Evolutionary conservation across 2,329 filamentous ascomycete genomes (phyloP).

Genomic region (Elsinoe perseae): DNA sequence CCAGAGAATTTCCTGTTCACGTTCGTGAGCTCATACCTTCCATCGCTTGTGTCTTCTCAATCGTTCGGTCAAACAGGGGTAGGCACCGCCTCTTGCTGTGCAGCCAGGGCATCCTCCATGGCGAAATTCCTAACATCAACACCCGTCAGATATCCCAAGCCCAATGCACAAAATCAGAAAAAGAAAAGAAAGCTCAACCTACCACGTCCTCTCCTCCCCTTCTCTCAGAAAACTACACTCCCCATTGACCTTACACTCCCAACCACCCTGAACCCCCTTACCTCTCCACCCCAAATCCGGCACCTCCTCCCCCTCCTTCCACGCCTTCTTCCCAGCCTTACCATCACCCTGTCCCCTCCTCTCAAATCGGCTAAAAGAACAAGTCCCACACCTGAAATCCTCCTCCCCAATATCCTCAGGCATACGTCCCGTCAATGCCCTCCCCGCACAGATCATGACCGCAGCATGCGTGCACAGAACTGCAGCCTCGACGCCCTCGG

Average conservation of each 20-base stretch:
- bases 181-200: conserved; percentile 31
- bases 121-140: conserved; percentile 26
- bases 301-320: conserved; percentile 30
- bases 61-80: neutral
- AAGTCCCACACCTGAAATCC: conserved; percentile 81
- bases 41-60: conserved; percentile 1
- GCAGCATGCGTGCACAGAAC: conserved; percentile 87
- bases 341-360: conserved; percentile 30
- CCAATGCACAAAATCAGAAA: conserved; percentile 7
- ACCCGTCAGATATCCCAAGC: conserved; percentile 15
- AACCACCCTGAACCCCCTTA: conserved; percentile 63
- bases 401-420: conserved; percentile 63
- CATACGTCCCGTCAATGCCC: conserved; percentile 69
- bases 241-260: conserved; percentile 72
- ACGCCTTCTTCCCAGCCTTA: conserved; percentile 21
- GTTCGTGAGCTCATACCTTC: conserved; percentile 2
- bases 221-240: conserved; percentile 74
- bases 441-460: conserved; percentile 75
- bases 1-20: conserved; percentile 45
- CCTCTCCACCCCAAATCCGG: conserved; percentile 50
- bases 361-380: conserved; percentile 64
- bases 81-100: neutral
- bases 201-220: conserved; percentile 88
- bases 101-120: conserved; percentile 23
- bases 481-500: conserved; percentile 56